Percentiles rank a stretch among this genome's conserved stretches.
Conservation (phyloP, 1,139 yeast species). For the Pichia sp. region DNA sequence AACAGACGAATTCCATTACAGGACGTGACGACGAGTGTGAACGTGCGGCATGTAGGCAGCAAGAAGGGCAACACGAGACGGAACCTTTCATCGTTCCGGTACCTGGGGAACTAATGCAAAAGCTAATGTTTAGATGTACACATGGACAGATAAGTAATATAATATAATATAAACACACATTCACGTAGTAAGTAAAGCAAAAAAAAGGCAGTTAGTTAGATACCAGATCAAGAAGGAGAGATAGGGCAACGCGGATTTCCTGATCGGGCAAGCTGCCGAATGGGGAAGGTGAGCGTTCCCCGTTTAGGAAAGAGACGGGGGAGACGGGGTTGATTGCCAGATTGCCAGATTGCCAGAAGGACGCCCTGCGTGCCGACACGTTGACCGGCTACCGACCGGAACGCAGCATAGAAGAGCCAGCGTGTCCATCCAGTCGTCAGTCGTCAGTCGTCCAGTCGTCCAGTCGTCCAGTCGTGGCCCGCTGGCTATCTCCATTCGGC, state of each 20-base stretch:
- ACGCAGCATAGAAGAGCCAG: too few species aligned
- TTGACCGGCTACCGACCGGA: too few species aligned
- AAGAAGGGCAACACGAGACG: neutral
- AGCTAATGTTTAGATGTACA: too few species aligned
- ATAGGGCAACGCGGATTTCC: neutral
- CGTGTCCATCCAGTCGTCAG: too few species aligned
- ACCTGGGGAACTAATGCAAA: slow-evolving; percentile 1
- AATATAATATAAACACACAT: neutral
- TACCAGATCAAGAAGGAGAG: neutral
- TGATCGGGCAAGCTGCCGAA: neutral
- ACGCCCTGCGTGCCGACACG: too few species aligned
- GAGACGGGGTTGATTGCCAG: neutral
- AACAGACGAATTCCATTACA: slow-evolving; percentile 9
- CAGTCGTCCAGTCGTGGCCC: too few species aligned
- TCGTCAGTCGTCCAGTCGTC: too few species aligned
- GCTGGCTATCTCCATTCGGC: neutral
- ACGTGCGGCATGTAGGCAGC: neutral
- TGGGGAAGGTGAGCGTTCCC: neutral
- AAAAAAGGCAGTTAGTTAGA: too few species aligned
- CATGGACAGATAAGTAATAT: neutral
- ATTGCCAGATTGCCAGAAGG: too few species aligned
- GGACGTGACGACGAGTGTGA: slow-evolving; percentile 9
- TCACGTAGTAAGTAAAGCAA: too few species aligned
- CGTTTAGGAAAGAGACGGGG: neutral
- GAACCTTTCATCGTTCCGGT: slow-evolving; percentile 2